Base-by-base conservation (phyloP, 768 basidiomycete species). In the Mycena floridula region DNA sequence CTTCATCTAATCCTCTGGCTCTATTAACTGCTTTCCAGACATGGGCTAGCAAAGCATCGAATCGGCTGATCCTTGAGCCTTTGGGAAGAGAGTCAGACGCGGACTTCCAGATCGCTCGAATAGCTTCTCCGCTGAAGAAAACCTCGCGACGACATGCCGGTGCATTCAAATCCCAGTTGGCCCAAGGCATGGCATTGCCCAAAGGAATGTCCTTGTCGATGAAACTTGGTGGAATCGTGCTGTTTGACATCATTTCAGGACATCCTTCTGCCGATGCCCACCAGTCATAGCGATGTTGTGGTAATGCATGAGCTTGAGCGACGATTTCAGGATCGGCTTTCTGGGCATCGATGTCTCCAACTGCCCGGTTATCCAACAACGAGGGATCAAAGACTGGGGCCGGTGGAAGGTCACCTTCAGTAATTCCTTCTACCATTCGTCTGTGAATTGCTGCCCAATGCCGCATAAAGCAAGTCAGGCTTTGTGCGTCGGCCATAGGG, bases 41-140 rank as follows among this genome's bases (percentile, higher is more conserved):
- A 47, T 65, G 63, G 3, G 66, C 65, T 21, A 63, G 59, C 16
- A 68, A 58, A 7, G 61, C 59, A 50, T 67, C 66, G 20, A 65
- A 57, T 47, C 62, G 61, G 46, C 64, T 66, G 50, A 65, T 48
- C 25, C 26, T 11, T 15, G 18, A 27, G 15, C 12, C 16, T 21
- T 24, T 16, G 13, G 26, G 21, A 16, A 7, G n/a, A 20, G 43
- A 43, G 11, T 26, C 16, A 9, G 45, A 40, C 7, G 61, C 59
- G 18, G 53, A 60, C 35, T 55, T 43, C 61, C 64, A 66, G 30
- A 68, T 64, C n/a, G 54, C 51, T 5, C 55, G 40, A 9, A 68
- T 38, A 40, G 65, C 62, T 4, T 43, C 38, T 8, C 57, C 45
- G 26, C 37, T 54, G 40, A 65, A 65, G 40, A 57, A 44, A 8